Evolutionary conservation across 441 rosid genomes (phyloP).

Genomic region (Populus hybrid): DNA sequence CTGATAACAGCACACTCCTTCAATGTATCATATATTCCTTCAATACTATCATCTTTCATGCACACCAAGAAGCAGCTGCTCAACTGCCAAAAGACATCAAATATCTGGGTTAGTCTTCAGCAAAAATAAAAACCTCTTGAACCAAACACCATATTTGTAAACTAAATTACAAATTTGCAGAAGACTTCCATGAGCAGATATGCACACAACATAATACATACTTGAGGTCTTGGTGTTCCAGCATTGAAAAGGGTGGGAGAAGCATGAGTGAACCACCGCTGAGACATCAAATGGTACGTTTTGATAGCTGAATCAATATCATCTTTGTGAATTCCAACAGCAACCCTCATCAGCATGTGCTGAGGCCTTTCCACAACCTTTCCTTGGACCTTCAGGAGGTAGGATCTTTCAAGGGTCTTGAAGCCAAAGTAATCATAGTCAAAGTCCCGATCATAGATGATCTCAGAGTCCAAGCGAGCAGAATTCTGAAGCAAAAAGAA

Average conservation of each 20-base stretch:
- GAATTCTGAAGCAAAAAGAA: slow-evolving; percentile 51
- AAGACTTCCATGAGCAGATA: neutral
- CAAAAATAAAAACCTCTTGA: no score
- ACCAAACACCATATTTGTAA: neutral
- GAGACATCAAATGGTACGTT: slow-evolving; percentile 94
- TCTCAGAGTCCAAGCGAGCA: slow-evolving; percentile 78
- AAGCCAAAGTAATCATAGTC: slow-evolving; percentile 93
- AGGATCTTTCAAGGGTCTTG: slow-evolving; percentile 89
- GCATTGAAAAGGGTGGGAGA: slow-evolving; percentile 93
- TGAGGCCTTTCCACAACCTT: slow-evolving; percentile 90
- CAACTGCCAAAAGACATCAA: no score
- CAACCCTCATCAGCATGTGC: slow-evolving; percentile 93
- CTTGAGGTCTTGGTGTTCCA: slow-evolving; percentile 90
- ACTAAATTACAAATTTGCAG: neutral
- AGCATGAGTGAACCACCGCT: slow-evolving; percentile 94
- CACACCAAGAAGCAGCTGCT: no score
- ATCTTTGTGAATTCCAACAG: slow-evolving; percentile 86
- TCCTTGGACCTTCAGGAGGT: slow-evolving; percentile 76
- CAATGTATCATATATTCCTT: no score
- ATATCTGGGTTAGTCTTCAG: no score
- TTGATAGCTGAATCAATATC: slow-evolving; percentile 69
- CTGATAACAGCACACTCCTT: no score
- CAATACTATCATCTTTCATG: no score
- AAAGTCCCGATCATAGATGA: slow-evolving; percentile 84
- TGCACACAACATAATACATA: slow-evolving; percentile 18